These are phyloP conservation scores for Lentithecium fluviatile DNA, from an alignment of 495 filamentous ascomycete species.

Conservation along the genomic window DNA sequence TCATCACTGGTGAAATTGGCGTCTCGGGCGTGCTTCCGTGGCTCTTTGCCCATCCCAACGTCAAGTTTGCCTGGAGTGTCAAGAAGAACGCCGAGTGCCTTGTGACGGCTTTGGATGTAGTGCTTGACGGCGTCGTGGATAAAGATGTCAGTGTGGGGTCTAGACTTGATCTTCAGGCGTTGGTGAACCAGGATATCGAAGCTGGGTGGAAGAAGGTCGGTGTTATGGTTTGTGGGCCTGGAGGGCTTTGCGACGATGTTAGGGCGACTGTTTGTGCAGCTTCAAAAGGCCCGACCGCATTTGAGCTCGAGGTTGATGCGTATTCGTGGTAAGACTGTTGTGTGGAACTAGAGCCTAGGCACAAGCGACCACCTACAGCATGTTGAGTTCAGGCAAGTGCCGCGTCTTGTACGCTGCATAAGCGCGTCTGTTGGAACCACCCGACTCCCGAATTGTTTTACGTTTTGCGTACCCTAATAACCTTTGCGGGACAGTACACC, in stretches of 20 bases:
- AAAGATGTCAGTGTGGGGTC: slow-evolving; percentile 42
- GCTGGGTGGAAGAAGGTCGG: slow-evolving; percentile 44
- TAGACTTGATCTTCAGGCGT: slow-evolving; percentile 35
- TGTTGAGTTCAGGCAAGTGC: too few relatives aligned
- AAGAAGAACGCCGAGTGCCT: slow-evolving; percentile 18
- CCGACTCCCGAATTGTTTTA: too few relatives aligned
- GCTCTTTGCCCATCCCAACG: slow-evolving; percentile 37
- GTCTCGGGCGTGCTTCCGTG: slow-evolving; percentile 45
- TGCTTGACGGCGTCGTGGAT: slow-evolving; percentile 31
- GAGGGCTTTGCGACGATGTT: slow-evolving; percentile 33
- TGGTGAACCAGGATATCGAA: slow-evolving; percentile 38
- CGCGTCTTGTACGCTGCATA: too few relatives aligned
- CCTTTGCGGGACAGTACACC: too few relatives aligned
- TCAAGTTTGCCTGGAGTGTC: slow-evolving; percentile 44
- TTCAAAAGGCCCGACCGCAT: slow-evolving; percentile 2
- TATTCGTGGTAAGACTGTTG: slow-evolving; percentile 14
- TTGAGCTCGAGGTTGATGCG: slow-evolving; percentile 27
- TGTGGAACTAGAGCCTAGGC: too few relatives aligned
- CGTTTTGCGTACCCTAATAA: too few relatives aligned
- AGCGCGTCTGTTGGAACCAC: too few relatives aligned
- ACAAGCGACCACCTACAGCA: too few relatives aligned
- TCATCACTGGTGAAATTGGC: slow-evolving; percentile 50
- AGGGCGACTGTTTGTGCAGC: slow-evolving; percentile 20
- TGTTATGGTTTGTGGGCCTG: slow-evolving; percentile 48
- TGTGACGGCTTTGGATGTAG: slow-evolving; percentile 33